Evolutionary conservation across 129 eudicot genomes (phyloP), one percentile per base, ranked within the genome.

Genomic region (Escallonia rubra): DNA sequence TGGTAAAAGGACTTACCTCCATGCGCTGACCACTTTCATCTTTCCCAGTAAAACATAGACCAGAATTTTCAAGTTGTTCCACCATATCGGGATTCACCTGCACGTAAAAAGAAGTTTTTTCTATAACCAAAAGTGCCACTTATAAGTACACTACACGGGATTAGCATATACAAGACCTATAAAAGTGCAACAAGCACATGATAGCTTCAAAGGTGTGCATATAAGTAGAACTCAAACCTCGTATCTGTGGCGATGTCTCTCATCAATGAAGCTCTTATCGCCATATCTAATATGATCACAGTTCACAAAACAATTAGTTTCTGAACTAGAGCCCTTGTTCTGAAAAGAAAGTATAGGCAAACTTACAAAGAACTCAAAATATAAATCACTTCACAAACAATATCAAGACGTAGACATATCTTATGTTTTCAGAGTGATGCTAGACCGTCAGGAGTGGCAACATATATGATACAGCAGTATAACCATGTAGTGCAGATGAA

Each of bases 171-270:
- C 53, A n/a, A 52, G n/a, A 9, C 10, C 8, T 8, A 39, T 44
- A 5, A 8, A 9, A 63, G 49, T 12, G 50, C 10, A 7, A 61
- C 53, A 60, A 3, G 38, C 8, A 42, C n/a, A 23, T 12, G 45
- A 64, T 65, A 52, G 52, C 41, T 23, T 23, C 34, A 23, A 23
- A 23, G 34, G 34, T 23, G 34, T 23, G 34, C 34, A 1, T 23
- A 23, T 23, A 23, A 23, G 34, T 23, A 23, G 34, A 23, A 23
- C 48, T 59, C 74, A 43, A 76, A 91, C 97, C 86, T 91, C 97
- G 42, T 91, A 91, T 87, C 97, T 81, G 76, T 91, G 97, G 50
- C 97, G 88, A 77, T 91, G 97, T 74, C 97, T 85, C 86, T 91
- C 97, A 45, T 81, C 96, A 56, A 91, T 73, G 78, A 71, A 87